phyloP scores from a whole-genome alignment of 1,284 basidiomycete genomes.

The Ceratobasidium sp. region DNA sequence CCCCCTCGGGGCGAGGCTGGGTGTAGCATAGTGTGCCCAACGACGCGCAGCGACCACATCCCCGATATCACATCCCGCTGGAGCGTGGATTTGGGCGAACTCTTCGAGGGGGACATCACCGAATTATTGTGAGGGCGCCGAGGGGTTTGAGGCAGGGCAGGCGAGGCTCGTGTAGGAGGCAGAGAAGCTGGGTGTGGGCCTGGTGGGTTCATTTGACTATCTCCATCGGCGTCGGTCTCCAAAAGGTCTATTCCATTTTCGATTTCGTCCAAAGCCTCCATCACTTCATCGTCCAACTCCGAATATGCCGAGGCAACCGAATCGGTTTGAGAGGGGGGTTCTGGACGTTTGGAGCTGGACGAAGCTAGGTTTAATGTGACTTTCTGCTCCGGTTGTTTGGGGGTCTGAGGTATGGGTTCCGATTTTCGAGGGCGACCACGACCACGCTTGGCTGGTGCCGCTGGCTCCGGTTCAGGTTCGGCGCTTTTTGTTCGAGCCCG shows the following conservation, averaged over 20 bases:
- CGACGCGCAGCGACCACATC: constrained; percentile 31
- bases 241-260: constrained; percentile 30
- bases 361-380: neutral
- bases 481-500: neutral
- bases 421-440: constrained; percentile 37
- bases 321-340: constrained; percentile 31
- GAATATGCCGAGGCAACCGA: constrained; percentile 28
- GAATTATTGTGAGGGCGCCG: constrained; percentile 6
- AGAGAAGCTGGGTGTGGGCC: constrained; percentile 12
- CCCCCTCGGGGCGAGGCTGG: neutral
- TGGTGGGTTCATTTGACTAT: constrained; percentile 43
- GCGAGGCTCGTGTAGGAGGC: neutral
- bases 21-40: neutral
- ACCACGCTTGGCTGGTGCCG: constrained; percentile 26
- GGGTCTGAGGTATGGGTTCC: constrained; percentile 6
- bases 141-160: constrained; percentile 25
- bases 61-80: constrained; percentile 37
- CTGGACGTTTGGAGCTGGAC: constrained; percentile 6
- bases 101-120: constrained; percentile 9
- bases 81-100: constrained; percentile 26
- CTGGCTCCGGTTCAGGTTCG: constrained; percentile 9
- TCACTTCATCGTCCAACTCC: constrained; percentile 23
- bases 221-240: constrained; percentile 30
- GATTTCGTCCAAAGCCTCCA: constrained; percentile 39
- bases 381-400: neutral